Percentiles rank a stretch among this genome's conserved stretches.
Evolutionary conservation across 192 early-diverging fungal species (phyloP).

Genomic region (Rhizophagus clarus): DNA sequence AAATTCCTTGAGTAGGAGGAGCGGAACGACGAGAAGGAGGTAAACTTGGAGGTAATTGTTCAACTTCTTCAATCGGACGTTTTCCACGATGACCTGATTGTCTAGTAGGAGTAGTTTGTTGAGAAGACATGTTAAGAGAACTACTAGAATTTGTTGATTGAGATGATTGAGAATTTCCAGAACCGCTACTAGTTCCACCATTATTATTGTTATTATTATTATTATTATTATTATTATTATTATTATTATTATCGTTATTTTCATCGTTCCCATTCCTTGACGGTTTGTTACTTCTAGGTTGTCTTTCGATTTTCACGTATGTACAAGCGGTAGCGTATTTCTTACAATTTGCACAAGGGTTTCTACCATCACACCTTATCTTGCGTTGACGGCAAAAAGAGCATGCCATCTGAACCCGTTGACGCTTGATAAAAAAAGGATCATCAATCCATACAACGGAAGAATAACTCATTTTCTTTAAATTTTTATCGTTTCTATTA

Average conservation of each 20-base stretch:
- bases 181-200: background rate
- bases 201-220: background rate
- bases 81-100: constrained; percentile 7
- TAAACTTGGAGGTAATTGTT: constrained; percentile 5
- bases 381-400: constrained; percentile 23
- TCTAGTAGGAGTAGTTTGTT: background rate
- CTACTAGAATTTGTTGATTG: background rate
- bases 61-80: constrained; percentile 7
- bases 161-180: background rate
- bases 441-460: constrained; percentile 22
- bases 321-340: constrained; percentile 9
- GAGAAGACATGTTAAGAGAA: background rate
- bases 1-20: background rate
- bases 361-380: constrained; percentile 16
- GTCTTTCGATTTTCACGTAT: constrained; percentile 10
- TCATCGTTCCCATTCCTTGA: background rate
- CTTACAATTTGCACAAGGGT: constrained; percentile 13
- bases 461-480: constrained; percentile 19
- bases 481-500: background rate
- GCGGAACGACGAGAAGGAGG: background rate
- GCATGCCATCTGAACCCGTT: constrained; percentile 18
- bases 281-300: background rate
- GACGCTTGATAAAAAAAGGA: constrained; percentile 21
- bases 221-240: background rate
- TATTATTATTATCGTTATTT: background rate